Conservation (phyloP, 1,284 basidiomycete genomes). For the Puccinia novopanici region DNA sequence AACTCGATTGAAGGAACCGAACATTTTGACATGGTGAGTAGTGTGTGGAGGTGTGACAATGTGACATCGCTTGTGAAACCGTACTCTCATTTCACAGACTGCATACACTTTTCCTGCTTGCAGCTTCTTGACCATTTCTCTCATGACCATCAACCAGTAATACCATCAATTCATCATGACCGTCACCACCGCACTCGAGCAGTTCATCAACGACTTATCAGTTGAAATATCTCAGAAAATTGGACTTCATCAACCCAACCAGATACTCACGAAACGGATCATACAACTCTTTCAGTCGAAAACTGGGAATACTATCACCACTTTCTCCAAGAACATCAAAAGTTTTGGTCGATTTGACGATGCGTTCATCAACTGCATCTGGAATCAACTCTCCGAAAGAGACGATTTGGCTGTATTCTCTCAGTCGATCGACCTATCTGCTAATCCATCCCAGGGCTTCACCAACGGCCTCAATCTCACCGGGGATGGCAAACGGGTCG, state of each 20-base stretch:
- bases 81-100: not conserved
- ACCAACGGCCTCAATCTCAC: constrained; percentile 37
- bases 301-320: constrained; percentile 53
- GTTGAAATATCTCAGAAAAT: constrained; percentile 38
- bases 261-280: constrained; percentile 55
- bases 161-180: constrained; percentile 11
- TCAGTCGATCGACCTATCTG: constrained; percentile 30
- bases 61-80: constrained; percentile 15
- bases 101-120: not conserved
- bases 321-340: constrained; percentile 55
- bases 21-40: too few relatives aligned
- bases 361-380: constrained; percentile 53
- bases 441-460: constrained; percentile 36
- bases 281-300: constrained; percentile 54
- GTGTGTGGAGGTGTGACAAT: too few relatives aligned
- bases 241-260: constrained; percentile 52
- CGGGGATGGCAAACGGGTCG: constrained; percentile 15
- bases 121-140: not conserved
- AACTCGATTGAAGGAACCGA: too few relatives aligned
- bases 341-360: constrained; percentile 57
- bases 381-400: constrained; percentile 48
- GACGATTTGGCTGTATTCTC: not conserved
- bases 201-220: constrained; percentile 37
- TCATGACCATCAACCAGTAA: not conserved
- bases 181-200: constrained; percentile 5